Evolutionary conservation across 1,284 basidiomycete genomes (phyloP).

Genomic region (Tetrapyrgos nigripes): DNA sequence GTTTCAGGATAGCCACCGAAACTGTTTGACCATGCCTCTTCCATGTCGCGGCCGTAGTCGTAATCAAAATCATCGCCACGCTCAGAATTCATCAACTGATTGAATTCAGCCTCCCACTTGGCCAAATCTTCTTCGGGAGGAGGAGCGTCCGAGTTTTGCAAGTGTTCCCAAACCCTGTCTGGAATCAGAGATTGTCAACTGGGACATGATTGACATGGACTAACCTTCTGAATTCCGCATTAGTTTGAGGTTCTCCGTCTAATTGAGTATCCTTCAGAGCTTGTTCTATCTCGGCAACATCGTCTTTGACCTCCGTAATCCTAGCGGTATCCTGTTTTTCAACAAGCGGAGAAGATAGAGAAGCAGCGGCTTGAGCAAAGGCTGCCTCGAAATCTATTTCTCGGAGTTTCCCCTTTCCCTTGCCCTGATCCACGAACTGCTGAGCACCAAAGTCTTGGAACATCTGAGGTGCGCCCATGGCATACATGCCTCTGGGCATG

Average conservation of each 20-base stretch:
- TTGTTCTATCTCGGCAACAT: conserved; percentile 45
- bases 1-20: conserved; percentile 49
- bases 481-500: conserved; percentile 1
- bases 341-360: conserved; percentile 38
- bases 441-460: conserved; percentile 8
- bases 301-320: conserved; percentile 62
- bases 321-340: conserved; percentile 50
- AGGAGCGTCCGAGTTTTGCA: conserved; percentile 62
- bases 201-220: conserved; percentile 18
- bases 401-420: conserved; percentile 76
- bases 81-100: conserved; percentile 74
- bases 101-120: conserved; percentile 91
- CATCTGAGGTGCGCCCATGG: conserved; percentile 10
- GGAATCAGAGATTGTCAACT: conserved; percentile 6
- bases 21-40: conserved; percentile 67
- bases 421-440: conserved; percentile 38
- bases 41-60: conserved; percentile 67
- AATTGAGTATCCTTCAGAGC: conserved; percentile 45
- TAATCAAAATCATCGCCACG: conserved; percentile 63
- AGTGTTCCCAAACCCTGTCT: conserved; percentile 61
- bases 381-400: conserved; percentile 83
- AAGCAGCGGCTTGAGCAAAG: conserved; percentile 66
- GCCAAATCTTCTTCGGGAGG: conserved; percentile 71
- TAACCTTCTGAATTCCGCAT: conserved; percentile 55
- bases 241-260: conserved; percentile 27